A percentile compares a stretch with the other conserved stretches of the same genome.
Conservation (phyloP, 2,329 filamentous ascomycete genomes). For the Diaporthe vaccinii region DNA sequence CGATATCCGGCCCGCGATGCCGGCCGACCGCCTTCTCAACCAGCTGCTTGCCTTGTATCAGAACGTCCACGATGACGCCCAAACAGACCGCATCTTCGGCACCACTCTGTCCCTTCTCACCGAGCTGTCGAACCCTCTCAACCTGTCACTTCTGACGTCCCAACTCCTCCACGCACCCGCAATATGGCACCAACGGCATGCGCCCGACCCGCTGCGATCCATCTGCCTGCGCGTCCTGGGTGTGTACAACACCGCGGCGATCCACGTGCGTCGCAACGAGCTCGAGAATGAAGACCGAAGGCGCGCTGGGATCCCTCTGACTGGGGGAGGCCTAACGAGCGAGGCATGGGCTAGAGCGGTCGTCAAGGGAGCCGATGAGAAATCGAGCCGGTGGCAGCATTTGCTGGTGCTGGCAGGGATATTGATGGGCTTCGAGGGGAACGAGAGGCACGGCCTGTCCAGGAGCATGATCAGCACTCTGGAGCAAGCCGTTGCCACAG, state of each 20-base stretch:
- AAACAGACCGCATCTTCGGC: constrained; percentile 71
- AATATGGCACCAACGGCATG: constrained; percentile 71
- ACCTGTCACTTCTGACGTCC: constrained; percentile 79
- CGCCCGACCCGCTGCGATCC: constrained; percentile 69
- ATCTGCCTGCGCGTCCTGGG: constrained; percentile 76
- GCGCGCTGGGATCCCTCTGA: constrained; percentile 42
- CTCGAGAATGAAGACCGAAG: constrained; percentile 52
- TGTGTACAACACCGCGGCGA: constrained; percentile 78
- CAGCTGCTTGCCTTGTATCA: constrained; percentile 74
- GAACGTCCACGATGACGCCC: constrained; percentile 63
- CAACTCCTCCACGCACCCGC: constrained; percentile 80
- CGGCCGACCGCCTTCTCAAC: constrained; percentile 75
- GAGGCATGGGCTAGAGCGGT: constrained; percentile 71
- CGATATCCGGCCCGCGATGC: constrained; percentile 60
- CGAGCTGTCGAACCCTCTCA: constrained; percentile 80
- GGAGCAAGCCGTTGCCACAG: constrained; percentile 79
- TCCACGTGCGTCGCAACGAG: constrained; percentile 65
- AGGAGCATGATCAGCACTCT: constrained; percentile 74
- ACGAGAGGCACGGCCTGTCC: constrained; percentile 74
- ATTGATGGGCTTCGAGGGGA: constrained; percentile 80
- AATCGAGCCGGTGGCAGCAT: constrained; percentile 83
- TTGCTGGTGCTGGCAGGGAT: constrained; percentile 84
- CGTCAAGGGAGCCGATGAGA: constrained; percentile 69
- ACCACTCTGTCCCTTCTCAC: constrained; percentile 78
- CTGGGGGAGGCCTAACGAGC: constrained; percentile 60